Evolutionary conservation across 257 asterid genomes (phyloP).

Genomic region (Craterostigma plantagineum): DNA sequence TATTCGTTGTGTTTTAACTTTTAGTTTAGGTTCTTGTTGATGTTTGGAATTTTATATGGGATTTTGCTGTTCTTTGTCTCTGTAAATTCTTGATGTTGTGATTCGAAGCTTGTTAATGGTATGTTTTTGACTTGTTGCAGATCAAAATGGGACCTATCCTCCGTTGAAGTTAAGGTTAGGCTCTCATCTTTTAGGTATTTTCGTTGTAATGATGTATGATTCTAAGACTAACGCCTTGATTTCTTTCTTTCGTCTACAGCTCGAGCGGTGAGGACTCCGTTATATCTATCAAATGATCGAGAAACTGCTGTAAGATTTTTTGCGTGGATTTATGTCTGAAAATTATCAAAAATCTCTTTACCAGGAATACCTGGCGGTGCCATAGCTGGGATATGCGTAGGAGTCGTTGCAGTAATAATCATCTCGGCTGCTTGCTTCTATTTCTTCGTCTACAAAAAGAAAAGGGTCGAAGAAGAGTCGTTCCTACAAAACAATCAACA

Average conservation of each 20-base stretch:
- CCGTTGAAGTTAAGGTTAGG: slow-evolving; percentile 49
- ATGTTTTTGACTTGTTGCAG: slow-evolving; percentile 23
- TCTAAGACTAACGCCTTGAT: too few species aligned
- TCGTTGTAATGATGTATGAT: too few species aligned
- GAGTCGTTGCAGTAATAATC: slow-evolving; percentile 23
- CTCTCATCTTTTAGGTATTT: too few species aligned
- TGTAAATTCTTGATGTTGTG: slow-evolving; percentile 8
- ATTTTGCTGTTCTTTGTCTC: not conserved
- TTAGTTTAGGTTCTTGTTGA: too few species aligned
- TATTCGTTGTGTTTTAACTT: too few species aligned
- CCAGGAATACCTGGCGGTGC: slow-evolving; percentile 66
- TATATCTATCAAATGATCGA: not conserved
- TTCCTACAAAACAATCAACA: slow-evolving; percentile 36
- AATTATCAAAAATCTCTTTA: slow-evolving; percentile 6
- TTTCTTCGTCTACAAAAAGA: slow-evolving; percentile 29
- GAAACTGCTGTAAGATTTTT: too few species aligned
- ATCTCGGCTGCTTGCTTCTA: slow-evolving; percentile 34
- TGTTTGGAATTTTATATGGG: too few species aligned
- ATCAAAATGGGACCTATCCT: slow-evolving; percentile 69
- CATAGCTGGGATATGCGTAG: slow-evolving; percentile 59
- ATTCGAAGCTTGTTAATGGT: not conserved
- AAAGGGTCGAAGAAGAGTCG: slow-evolving; percentile 15
- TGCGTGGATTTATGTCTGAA: slow-evolving; percentile 4
- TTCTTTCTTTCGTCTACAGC: slow-evolving; percentile 38
- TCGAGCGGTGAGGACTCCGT: slow-evolving; percentile 40